phyloP scores from a whole-genome alignment of 108 stramenopile species.

The Cyclostephanos tholiformis region DNA sequence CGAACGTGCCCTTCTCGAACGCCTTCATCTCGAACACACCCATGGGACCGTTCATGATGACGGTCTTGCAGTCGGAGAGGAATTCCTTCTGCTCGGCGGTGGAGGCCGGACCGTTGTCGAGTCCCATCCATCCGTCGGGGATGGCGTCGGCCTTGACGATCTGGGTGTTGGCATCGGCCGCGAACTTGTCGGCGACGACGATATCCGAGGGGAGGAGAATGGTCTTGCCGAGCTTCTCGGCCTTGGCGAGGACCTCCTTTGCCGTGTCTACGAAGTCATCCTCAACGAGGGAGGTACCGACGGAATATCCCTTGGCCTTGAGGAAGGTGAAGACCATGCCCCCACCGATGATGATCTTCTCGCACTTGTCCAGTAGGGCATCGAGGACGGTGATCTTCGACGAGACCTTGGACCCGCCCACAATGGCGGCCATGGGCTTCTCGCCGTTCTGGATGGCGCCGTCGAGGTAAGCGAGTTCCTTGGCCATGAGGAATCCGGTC shows the following conservation, averaged over 20 bases:
- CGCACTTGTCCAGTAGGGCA: constrained; percentile 98
- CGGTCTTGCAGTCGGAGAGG: constrained; percentile 89
- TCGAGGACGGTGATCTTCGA: constrained; percentile 99
- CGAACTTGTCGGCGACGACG: constrained; percentile 93
- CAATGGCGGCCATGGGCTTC: constrained; percentile 99
- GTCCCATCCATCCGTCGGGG: constrained; percentile 99
- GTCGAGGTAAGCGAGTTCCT: constrained; percentile 99
- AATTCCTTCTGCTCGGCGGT: constrained; percentile 87
- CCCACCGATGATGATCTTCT: constrained; percentile 98
- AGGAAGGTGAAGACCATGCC: constrained; percentile 99
- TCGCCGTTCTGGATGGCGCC: constrained; percentile 94
- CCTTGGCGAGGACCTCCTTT: constrained; percentile 93
- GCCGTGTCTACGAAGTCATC: constrained; percentile 97
- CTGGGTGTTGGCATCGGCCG: constrained; percentile 87
- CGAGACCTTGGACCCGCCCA: constrained; percentile 99
- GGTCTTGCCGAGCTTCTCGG: constrained; percentile 87
- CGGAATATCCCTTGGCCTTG: constrained; percentile 93
- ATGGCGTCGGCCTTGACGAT: constrained; percentile 85
- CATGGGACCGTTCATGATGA: constrained; percentile 99
- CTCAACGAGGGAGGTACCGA: constrained; percentile 96
- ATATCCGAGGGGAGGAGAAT: constrained; percentile 97
- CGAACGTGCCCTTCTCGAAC: constrained; percentile 94
- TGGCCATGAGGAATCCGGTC: constrained; percentile 94
- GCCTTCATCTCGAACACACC: constrained; percentile 99
- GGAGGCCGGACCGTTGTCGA: constrained; percentile 97